These are phyloP conservation scores for Saturnispora gosingensis DNA, from an alignment of 805 yeast species.

Conservation along the genomic window DNA sequence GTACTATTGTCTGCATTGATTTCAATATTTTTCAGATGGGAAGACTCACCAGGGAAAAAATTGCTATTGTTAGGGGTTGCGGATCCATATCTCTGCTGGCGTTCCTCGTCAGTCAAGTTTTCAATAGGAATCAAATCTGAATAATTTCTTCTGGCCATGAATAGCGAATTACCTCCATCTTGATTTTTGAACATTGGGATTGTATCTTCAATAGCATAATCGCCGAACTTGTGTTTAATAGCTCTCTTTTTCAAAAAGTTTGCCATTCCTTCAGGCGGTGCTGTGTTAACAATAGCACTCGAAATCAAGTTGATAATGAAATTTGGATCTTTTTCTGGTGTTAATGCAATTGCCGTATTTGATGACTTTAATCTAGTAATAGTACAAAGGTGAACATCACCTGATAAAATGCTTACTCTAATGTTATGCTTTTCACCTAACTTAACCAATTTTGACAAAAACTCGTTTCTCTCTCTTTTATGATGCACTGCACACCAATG, in stretches of 20 bases:
- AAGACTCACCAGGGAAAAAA: slow-evolving; percentile 18
- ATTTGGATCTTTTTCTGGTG: slow-evolving; percentile 64
- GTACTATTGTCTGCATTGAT: not conserved
- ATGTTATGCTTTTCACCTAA: slow-evolving; percentile 58
- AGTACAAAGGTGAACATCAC: slow-evolving; percentile 89
- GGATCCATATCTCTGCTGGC: slow-evolving; percentile 22
- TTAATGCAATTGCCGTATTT: slow-evolving; percentile 31
- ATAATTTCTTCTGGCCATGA: slow-evolving; percentile 64
- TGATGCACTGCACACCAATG: slow-evolving; percentile 94
- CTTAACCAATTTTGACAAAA: slow-evolving; percentile 51
- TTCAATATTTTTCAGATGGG: slow-evolving; percentile 12
- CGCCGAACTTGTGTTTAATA: slow-evolving; percentile 57
- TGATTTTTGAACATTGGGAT: slow-evolving; percentile 61
- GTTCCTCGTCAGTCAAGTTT: slow-evolving; percentile 22
- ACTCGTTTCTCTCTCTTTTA: slow-evolving; percentile 70
- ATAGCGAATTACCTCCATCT: slow-evolving; percentile 41
- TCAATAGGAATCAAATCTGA: slow-evolving; percentile 51
- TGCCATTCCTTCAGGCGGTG: slow-evolving; percentile 89
- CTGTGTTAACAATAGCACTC: slow-evolving; percentile 85
- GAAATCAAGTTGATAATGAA: slow-evolving; percentile 76
- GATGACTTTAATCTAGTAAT: slow-evolving; percentile 67
- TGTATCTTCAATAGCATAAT: slow-evolving; percentile 65
- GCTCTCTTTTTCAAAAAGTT: slow-evolving; percentile 58
- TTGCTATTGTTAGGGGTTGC: not conserved
- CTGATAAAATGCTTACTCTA: slow-evolving; percentile 77